Evolutionary conservation across 495 filamentous ascomycete species (phyloP).

Genomic region (Aspergillus ellipticus): DNA sequence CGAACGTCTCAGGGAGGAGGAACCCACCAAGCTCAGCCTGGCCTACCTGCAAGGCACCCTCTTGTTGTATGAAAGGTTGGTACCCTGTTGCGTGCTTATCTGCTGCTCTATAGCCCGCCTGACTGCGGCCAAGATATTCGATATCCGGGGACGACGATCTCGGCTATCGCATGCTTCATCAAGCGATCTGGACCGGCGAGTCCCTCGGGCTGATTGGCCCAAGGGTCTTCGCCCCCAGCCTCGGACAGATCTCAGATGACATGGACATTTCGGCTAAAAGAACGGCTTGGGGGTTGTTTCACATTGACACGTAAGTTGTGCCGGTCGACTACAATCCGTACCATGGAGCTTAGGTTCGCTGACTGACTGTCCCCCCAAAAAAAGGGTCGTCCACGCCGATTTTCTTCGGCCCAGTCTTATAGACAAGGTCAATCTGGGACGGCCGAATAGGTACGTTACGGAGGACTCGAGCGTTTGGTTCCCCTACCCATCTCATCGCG

Average conservation of each 20-base stretch:
- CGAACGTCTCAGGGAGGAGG: slow-evolving; percentile 29
- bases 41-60: slow-evolving; percentile 39
- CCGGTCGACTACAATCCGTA: not conserved
- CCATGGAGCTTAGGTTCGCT: not conserved
- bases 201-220: slow-evolving; percentile 34
- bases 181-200: slow-evolving; percentile 38
- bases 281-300: slow-evolving; percentile 44
- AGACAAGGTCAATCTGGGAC: slow-evolving; percentile 32
- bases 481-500: slow-evolving; percentile 39
- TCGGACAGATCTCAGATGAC: slow-evolving; percentile 26
- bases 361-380: not conserved
- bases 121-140: slow-evolving; percentile 30
- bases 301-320: slow-evolving; percentile 40
- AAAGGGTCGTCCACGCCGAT: slow-evolving; percentile 39
- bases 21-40: slow-evolving; percentile 26
- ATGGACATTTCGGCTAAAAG: slow-evolving; percentile 34
- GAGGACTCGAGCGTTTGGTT: slow-evolving; percentile 28
- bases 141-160: slow-evolving; percentile 40
- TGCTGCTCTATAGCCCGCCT: not conserved
- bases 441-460: slow-evolving; percentile 10
- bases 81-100: not conserved
- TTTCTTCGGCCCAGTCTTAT: slow-evolving; percentile 40
- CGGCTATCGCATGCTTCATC: slow-evolving; percentile 42
- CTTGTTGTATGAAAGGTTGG: slow-evolving; percentile 40
- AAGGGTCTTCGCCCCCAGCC: slow-evolving; percentile 15